phyloP scores from a whole-genome alignment of 2,329 filamentous ascomycete genomes.

The Aspergillus tamarii region DNA sequence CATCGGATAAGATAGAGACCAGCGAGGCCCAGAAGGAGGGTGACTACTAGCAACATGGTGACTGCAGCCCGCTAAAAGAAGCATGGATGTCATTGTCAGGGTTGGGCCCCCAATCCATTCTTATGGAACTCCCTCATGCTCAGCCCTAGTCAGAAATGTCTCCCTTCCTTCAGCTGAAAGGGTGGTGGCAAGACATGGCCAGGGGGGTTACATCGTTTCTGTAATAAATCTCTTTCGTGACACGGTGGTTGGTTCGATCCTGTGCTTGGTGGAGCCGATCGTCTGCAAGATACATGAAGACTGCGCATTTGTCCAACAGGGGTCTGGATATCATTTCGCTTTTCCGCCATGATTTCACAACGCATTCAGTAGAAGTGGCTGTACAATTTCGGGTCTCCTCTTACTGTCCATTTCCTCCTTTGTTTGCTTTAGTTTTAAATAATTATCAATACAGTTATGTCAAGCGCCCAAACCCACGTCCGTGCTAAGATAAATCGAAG shows the following conservation, averaged over 20 bases:
- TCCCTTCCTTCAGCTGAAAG: neutral
- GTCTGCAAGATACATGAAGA: neutral
- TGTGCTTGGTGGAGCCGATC: neutral
- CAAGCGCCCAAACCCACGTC: too few relatives aligned
- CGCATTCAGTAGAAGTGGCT: too few relatives aligned
- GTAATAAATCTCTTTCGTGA: neutral
- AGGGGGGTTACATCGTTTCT: neutral
- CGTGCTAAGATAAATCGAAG: too few relatives aligned
- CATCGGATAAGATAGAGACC: conserved; percentile 1
- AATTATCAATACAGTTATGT: too few relatives aligned
- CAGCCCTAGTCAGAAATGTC: neutral
- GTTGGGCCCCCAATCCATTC: neutral
- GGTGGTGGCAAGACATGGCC: neutral
- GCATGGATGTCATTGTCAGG: neutral
- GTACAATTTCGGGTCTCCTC: too few relatives aligned
- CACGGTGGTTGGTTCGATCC: neutral
- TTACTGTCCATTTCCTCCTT: too few relatives aligned
- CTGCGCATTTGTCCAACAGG: neutral
- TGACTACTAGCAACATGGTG: neutral
- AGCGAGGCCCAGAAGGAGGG: neutral
- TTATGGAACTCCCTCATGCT: neutral
- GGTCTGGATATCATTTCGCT: neutral
- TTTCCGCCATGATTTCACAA: neutral
- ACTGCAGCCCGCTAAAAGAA: neutral
- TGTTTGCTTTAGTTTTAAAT: too few relatives aligned